Percentiles rank a stretch among this genome's conserved stretches.
Conservation (phyloP, 2,329 filamentous ascomycete species). For the Hypoxylon sp. region DNA sequence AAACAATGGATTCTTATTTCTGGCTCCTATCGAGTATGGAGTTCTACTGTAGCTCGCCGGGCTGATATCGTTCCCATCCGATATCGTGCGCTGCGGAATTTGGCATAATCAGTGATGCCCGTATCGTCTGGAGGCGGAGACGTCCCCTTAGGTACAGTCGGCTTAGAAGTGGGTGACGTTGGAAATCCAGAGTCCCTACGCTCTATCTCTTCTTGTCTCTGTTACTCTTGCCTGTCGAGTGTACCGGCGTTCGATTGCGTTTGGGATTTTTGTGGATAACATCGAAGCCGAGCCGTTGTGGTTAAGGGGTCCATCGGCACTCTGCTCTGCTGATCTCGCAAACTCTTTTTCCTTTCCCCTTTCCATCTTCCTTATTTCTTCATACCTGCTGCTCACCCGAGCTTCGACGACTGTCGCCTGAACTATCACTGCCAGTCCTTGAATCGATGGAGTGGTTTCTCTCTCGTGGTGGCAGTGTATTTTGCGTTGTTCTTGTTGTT, state of each 20-base stretch:
- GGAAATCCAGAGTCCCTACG: constrained; percentile 1
- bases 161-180: background rate
- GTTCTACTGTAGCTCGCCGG: background rate
- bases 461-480: background rate
- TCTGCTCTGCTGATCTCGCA: background rate
- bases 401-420: background rate
- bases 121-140: constrained; percentile 4
- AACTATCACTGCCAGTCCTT: constrained; percentile 8
- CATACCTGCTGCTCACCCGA: background rate
- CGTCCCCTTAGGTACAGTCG: background rate
- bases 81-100: background rate
- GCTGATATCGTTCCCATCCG: background rate
- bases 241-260: background rate
- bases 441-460: constrained; percentile 25
- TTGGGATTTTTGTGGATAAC: background rate
- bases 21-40: background rate
- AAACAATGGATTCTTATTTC: background rate
- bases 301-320: background rate
- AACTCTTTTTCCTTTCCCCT: too few species aligned
- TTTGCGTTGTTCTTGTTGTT: too few species aligned
- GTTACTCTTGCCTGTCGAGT: background rate
- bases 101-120: background rate
- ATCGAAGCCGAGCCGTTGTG: background rate
- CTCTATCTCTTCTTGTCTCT: background rate
- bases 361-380: background rate